Evolutionary conservation across 306 rosid genomes (phyloP).

Genomic region (Luffa aegyptiaca): DNA sequence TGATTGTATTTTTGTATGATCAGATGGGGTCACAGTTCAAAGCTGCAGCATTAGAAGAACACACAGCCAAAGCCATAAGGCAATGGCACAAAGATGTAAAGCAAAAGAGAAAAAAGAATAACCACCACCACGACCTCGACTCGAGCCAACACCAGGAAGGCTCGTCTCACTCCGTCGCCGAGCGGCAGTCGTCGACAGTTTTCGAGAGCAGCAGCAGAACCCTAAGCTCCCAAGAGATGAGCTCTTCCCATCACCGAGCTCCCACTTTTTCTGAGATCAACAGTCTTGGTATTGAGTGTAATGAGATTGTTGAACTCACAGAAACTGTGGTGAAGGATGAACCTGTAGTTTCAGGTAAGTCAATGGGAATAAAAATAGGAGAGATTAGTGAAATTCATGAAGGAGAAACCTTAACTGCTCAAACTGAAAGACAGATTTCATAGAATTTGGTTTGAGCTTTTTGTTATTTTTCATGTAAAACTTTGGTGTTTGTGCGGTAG

Average conservation of each 20-base stretch:
- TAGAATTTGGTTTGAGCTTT: not conserved
- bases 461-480: not conserved
- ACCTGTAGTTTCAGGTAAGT: not conserved
- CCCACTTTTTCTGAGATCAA: not conserved
- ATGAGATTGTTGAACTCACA: not conserved
- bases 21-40: slow-evolving; percentile 57
- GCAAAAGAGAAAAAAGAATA: slow-evolving; percentile 22
- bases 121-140: not conserved
- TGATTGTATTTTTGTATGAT: not conserved
- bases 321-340: not conserved
- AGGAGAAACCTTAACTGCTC: not conserved
- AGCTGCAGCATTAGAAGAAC: slow-evolving; percentile 30
- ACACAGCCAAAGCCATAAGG: slow-evolving; percentile 28
- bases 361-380: not conserved
- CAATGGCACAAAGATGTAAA: slow-evolving; percentile 40
- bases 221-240: not conserved
- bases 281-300: not conserved
- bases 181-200: not conserved
- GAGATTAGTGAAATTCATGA: not conserved
- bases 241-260: not conserved
- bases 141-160: not conserved
- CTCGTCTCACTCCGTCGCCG: not conserved
- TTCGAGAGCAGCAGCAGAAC: not conserved
- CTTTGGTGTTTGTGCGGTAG: not conserved
- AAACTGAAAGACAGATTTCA: not conserved